Evolutionary conservation across 371 early-diverging fungal genomes (phyloP).

Genomic region (Mucor sp.): DNA sequence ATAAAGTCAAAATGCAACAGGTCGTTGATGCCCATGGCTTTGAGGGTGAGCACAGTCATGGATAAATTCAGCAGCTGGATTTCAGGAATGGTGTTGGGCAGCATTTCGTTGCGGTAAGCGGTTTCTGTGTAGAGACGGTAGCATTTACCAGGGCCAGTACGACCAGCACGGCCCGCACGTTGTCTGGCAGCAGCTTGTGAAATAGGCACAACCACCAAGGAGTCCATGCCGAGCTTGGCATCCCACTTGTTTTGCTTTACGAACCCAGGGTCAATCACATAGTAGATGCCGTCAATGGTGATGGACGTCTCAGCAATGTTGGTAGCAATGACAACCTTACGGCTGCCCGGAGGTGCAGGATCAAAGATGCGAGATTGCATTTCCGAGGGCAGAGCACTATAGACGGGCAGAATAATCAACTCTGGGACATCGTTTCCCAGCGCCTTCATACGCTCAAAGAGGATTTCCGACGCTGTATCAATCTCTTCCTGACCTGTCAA

Average conservation of each 20-base stretch:
- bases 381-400: constrained; percentile 92
- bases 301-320: constrained; percentile 99
- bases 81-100: constrained; percentile 95
- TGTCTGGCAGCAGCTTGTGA: constrained; percentile 97
- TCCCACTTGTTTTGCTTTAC: constrained; percentile 98
- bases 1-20: constrained; percentile 96
- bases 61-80: constrained; percentile 97
- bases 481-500: constrained; percentile 99
- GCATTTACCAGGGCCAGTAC: constrained; percentile 96
- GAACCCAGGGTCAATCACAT: constrained; percentile 98
- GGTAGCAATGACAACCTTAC: constrained; percentile 98
- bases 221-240: constrained; percentile 94
- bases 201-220: constrained; percentile 88
- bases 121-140: constrained; percentile 97
- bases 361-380: constrained; percentile 96
- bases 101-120: constrained; percentile 96
- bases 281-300: constrained; percentile 98
- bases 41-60: constrained; percentile 89
- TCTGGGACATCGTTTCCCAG: constrained; percentile 94
- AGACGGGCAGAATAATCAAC: constrained; percentile 92
- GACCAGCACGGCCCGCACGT: constrained; percentile 98
- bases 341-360: constrained; percentile 87
- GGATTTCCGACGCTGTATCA: constrained; percentile 90
- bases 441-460: constrained; percentile 95
- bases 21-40: constrained; percentile 97